These are phyloP conservation scores for Theobroma cacao DNA, from an alignment of 345 rosid species.

Conservation along the genomic window DNA sequence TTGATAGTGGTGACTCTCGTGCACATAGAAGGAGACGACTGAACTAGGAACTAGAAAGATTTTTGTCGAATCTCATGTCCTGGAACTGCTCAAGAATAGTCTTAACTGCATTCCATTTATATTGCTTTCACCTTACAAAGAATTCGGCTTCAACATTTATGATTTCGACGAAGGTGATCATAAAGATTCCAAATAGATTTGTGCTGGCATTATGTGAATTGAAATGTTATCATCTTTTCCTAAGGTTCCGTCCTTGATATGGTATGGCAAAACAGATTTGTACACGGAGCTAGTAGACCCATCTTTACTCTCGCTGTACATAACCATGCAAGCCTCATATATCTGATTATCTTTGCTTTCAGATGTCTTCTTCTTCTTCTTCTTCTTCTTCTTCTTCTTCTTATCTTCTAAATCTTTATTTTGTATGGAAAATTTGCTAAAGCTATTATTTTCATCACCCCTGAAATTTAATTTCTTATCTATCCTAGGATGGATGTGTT, in stretches of 20 bases:
- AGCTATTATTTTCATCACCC: background rate
- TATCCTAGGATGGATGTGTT: background rate
- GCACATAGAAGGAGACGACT: slow-evolving; percentile 57
- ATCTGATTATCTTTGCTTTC: background rate
- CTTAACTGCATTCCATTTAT: slow-evolving; percentile 3
- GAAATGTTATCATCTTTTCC: background rate
- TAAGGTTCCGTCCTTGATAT: background rate
- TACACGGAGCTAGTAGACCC: background rate
- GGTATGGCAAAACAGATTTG: slow-evolving; percentile 8
- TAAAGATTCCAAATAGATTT: background rate
- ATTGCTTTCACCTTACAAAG: slow-evolving; percentile 11
- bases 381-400: too few species aligned
- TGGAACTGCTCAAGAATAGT: background rate
- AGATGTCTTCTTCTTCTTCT: too few species aligned
- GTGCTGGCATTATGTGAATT: slow-evolving; percentile 13
- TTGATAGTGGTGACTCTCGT: slow-evolving; percentile 65
- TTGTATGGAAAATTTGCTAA: background rate
- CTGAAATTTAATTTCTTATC: background rate
- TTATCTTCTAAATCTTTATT: too few species aligned
- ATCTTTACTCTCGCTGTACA: background rate
- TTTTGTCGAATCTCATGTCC: background rate
- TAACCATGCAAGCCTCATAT: slow-evolving; percentile 16
- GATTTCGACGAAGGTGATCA: slow-evolving; percentile 3
- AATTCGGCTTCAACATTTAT: background rate
- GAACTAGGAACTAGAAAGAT: slow-evolving; percentile 23